Evolutionary conservation across 1,284 basidiomycete species (phyloP), one percentile per base, ranked within the genome.

Genomic region (Mycena citricolor): DNA sequence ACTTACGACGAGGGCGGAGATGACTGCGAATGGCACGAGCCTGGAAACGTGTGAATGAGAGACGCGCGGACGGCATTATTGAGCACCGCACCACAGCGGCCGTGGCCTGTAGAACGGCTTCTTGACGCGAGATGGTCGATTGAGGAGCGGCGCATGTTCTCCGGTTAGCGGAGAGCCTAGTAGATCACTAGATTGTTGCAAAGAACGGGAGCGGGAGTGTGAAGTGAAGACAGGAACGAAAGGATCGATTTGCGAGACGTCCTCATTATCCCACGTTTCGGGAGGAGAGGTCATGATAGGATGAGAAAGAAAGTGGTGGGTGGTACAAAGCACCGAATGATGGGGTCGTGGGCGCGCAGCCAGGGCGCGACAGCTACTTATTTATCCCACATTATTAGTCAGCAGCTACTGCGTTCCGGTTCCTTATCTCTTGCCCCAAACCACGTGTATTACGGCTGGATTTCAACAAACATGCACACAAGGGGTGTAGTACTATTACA

Each of bases 1-100:
- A 63, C 69, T 33, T 44, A 69, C 70, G 55, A 70, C 70, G 63
- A 74, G 70, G 20, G 70, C 71, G 47, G 67, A 63, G 11, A 64
- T 57, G 31, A 73, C 55, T 16, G 70, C 67, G 16, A 73, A 66
- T 3, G 72, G 72, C 29, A 73, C 63, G 32, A 74, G 58, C 71
- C 72, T 74, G 40, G n/a, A 44, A 29, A 46, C 38, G 37, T 34
- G 38, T 54, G 12, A 44, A 30, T 34, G 37, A 38, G 36, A 29
- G 29, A 39, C 37, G 19, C 32, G 21, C 13, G 37, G 24, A 23
- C 6, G 21, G 23, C 43, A 17, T 21, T 19, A 28, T 32, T 26
- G 21, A n/a, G 24, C 24, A 26, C 50, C 59, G 41, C 42, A 68
- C 68, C 68, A 70, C 42, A 61, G 62, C 16, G 68, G 67, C 14